Conservation (phyloP, 495 filamentous ascomycete genomes). For the Talaromyces ruber region DNA sequence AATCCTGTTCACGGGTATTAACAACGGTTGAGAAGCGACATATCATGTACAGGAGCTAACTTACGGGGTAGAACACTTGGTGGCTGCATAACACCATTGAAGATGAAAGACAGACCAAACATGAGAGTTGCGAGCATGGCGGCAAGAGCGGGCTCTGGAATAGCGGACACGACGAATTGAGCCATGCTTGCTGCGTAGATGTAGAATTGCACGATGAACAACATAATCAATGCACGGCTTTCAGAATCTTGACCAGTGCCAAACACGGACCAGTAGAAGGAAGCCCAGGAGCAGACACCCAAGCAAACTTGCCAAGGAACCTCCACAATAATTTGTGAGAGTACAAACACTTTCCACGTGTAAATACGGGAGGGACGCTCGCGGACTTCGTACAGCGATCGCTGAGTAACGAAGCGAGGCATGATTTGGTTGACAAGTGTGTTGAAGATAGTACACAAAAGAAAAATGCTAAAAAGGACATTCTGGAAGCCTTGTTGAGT, state of each 20-base stretch:
- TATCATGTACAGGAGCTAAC: too few relatives aligned
- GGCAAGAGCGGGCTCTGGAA: conserved; percentile 43
- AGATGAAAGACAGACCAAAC: conserved; percentile 47
- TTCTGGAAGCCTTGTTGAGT: conserved; percentile 72
- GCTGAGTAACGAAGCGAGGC: conserved; percentile 38
- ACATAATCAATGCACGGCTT: too few relatives aligned
- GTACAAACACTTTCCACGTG: conserved; percentile 43
- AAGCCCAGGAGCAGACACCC: conserved; percentile 33
- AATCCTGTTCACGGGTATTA: too few relatives aligned
- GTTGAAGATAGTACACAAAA: conserved; percentile 65
- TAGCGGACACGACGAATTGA: conserved; percentile 44
- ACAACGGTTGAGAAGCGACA: too few relatives aligned
- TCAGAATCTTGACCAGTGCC: too few relatives aligned
- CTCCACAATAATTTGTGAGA: conserved; percentile 41
- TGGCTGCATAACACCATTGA: conserved; percentile 50
- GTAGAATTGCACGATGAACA: conserved; percentile 42
- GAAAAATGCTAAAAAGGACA: conserved; percentile 74
- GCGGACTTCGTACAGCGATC: conserved; percentile 42
- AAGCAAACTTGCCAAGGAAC: conserved; percentile 37
- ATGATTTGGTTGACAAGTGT: conserved; percentile 54
- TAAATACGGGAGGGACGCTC: conserved; percentile 42
- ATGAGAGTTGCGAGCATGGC: conserved; percentile 46
- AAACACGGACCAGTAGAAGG: conserved; percentile 40
- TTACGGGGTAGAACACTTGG: conserved; percentile 47
- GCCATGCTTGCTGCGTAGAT: conserved; percentile 36